Conservation (phyloP, 768 basidiomycete species). For the Boletus rubropictus region DNA sequence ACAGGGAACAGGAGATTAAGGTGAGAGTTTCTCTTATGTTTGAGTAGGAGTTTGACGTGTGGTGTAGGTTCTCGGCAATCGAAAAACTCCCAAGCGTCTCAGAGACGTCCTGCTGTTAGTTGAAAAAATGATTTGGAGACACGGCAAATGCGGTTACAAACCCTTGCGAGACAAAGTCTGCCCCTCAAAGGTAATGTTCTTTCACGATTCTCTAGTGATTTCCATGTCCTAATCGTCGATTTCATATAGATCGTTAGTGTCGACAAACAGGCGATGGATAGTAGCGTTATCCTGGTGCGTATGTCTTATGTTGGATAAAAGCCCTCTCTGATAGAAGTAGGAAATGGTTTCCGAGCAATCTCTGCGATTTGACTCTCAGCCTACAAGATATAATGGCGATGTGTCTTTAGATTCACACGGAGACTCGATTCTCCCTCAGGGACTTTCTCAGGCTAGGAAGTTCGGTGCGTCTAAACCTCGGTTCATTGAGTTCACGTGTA, state of each 20-base stretch:
- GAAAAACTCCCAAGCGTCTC: slow-evolving; percentile 72
- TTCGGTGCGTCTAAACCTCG: slow-evolving; percentile 55
- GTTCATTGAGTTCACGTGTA: slow-evolving; percentile 75
- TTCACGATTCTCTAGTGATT: background rate
- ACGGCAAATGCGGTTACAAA: slow-evolving; percentile 65
- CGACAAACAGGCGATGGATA: slow-evolving; percentile 45
- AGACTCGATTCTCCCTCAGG: slow-evolving; percentile 40
- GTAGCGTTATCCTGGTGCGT: slow-evolving; percentile 56
- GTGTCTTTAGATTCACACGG: slow-evolving; percentile 51
- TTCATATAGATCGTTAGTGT: slow-evolving; percentile 34
- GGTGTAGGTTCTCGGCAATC: slow-evolving; percentile 35
- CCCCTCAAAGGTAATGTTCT: slow-evolving; percentile 61
- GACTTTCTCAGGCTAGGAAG: slow-evolving; percentile 43
- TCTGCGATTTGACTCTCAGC: slow-evolving; percentile 51
- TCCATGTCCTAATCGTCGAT: background rate
- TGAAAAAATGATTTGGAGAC: slow-evolving; percentile 60
- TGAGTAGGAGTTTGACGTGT: background rate
- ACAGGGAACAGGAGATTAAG: slow-evolving; percentile 68
- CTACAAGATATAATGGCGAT: slow-evolving; percentile 31
- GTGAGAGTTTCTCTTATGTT: slow-evolving; percentile 30
- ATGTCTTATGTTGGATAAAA: background rate
- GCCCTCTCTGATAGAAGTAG: slow-evolving; percentile 32
- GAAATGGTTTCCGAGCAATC: slow-evolving; percentile 73
- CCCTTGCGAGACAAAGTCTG: slow-evolving; percentile 61
- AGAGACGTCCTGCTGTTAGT: slow-evolving; percentile 48